Percentiles rank a stretch among this genome's conserved stretches.
These are phyloP conservation scores for Opeltia flavorubescens DNA, from an alignment of 495 filamentous ascomycete species.

Conservation along the genomic window DNA sequence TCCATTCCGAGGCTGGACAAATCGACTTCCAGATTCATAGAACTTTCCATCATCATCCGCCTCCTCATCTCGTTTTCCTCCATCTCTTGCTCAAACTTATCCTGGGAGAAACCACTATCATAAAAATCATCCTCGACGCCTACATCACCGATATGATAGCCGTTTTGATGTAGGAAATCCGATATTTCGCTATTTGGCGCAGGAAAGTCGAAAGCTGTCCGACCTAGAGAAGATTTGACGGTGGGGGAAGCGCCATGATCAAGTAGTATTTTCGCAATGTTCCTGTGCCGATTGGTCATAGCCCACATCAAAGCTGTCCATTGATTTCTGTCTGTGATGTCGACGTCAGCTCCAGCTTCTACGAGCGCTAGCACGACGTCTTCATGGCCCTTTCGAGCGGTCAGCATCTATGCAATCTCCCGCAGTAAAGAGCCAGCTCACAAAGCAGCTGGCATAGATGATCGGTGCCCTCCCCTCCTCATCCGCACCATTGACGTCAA, in stretches of 20 bases:
- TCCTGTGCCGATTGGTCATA: slow-evolving; percentile 96
- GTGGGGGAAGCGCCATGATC: slow-evolving; percentile 93
- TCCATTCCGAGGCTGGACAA: slow-evolving; percentile 91
- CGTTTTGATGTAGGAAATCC: slow-evolving; percentile 82
- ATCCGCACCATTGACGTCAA: slow-evolving; percentile 84
- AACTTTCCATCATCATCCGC: slow-evolving; percentile 99
- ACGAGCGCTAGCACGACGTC: slow-evolving; percentile 74
- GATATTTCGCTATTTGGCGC: slow-evolving; percentile 92
- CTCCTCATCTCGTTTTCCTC: slow-evolving; percentile 91
- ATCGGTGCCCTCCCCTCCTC: slow-evolving; percentile 89
- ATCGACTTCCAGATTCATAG: slow-evolving; percentile 93
- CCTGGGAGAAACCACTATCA: slow-evolving; percentile 79
- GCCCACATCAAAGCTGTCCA: slow-evolving; percentile 99
- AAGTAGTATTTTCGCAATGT: slow-evolving; percentile 78
- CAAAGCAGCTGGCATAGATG: slow-evolving; percentile 98
- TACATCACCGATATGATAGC: slow-evolving; percentile 74
- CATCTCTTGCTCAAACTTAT: slow-evolving; percentile 91
- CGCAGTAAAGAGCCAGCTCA: slow-evolving; percentile 31
- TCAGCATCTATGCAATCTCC: slow-evolving; percentile 7
- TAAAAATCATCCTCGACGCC: slow-evolving; percentile 96
- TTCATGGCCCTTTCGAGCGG: slow-evolving; percentile 62
- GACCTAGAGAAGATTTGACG: slow-evolving; percentile 81
- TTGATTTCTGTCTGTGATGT: slow-evolving; percentile 86
- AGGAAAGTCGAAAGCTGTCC: slow-evolving; percentile 94
- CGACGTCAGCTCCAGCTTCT: slow-evolving; percentile 76